Base-by-base conservation (phyloP, 1,284 basidiomycete genomes). In the Ustilago esculenta region DNA sequence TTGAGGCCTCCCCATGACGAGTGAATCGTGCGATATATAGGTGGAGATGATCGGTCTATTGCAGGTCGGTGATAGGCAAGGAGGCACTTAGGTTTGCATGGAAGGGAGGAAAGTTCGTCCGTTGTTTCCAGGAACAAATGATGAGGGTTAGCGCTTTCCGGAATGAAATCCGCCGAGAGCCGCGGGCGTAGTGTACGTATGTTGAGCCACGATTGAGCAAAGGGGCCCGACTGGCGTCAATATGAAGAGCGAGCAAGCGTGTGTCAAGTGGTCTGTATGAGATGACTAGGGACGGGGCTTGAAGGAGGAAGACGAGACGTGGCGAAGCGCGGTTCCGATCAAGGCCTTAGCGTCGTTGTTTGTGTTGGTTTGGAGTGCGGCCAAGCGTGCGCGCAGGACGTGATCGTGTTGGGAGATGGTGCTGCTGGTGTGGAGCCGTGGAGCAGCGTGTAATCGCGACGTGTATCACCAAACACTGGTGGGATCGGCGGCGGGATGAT, bases 1-100 rank as follows among this genome's bases (percentile, higher is more conserved):
- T 37, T 57, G 65, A 23, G 65, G 42, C 51, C 55, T 57, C 36
- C 54, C 58, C 65, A 68, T 68, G 52, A n/a, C 32, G 23, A 30
- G 4, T 52, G 12, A 29, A 12, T 29, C 7, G 27, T 29, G 6
- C 27, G 27, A 12, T 29, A 30, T 23, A n/a, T 25, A 18, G 39
- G 10, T 11, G 25, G 18, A 20, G 5, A 11, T 25, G 3, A 15
- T n/a, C 8, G 48, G 36, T 39, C 40, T 44, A 20, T 18, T 21
- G 49, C 40, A 34, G 32, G 5, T 46, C 23, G 44, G 25, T 46
- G 18, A 7, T 30, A 44, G 42, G 27, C 30, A 20, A 17, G 10
- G 11, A 18, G 32, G 9, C 9, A 15, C 15, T 42, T 25, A 50
- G 8, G n/a, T 41, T 11, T 33, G n/a, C 48, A 50, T 50, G 17